Evolutionary conservation across 2,329 filamentous ascomycete species (phyloP).

Genomic region (Penicillium sp.): DNA sequence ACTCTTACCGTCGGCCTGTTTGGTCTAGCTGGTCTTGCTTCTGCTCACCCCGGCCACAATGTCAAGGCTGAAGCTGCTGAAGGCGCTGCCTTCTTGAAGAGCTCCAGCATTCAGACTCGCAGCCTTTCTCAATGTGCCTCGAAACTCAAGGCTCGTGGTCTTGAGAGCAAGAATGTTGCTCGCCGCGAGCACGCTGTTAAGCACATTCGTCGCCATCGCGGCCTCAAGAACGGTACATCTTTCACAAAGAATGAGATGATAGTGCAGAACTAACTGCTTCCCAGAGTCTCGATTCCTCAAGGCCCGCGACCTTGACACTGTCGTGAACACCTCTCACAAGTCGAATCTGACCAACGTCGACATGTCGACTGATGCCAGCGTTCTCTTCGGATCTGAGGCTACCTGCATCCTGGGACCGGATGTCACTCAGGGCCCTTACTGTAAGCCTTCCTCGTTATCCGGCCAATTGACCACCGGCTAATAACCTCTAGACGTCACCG

Average conservation of each 20-base stretch:
- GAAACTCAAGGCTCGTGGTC: slow-evolving; percentile 50
- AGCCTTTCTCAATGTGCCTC: slow-evolving; percentile 50
- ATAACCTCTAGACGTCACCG: slow-evolving; percentile 30
- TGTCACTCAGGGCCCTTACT: slow-evolving; percentile 57
- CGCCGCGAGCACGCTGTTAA: slow-evolving; percentile 47
- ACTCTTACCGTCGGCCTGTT: slow-evolving; percentile 24
- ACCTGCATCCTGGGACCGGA: slow-evolving; percentile 55
- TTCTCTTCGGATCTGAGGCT: slow-evolving; percentile 34
- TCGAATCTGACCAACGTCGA: slow-evolving; percentile 32
- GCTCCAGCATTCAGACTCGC: slow-evolving; percentile 38
- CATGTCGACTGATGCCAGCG: slow-evolving; percentile 20
- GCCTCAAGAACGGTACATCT: slow-evolving; percentile 28
- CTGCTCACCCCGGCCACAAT: slow-evolving; percentile 54
- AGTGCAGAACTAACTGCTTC: not conserved
- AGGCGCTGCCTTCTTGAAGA: slow-evolving; percentile 49
- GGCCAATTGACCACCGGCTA: not conserved
- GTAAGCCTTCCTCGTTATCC: slow-evolving; percentile 11
- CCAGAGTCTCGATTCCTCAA: slow-evolving; percentile 23
- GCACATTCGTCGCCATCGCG: slow-evolving; percentile 45
- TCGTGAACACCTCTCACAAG: slow-evolving; percentile 41
- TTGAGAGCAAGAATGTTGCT: slow-evolving; percentile 46
- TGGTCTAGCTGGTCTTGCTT: slow-evolving; percentile 26
- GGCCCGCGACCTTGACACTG: slow-evolving; percentile 36
- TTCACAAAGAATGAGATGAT: not conserved
- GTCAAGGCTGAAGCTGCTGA: slow-evolving; percentile 51